A percentile compares a stretch with the other conserved stretches of the same genome.
phyloP scores from a whole-genome alignment of 345 rosid genomes.

The Euphorbia lathyris region DNA sequence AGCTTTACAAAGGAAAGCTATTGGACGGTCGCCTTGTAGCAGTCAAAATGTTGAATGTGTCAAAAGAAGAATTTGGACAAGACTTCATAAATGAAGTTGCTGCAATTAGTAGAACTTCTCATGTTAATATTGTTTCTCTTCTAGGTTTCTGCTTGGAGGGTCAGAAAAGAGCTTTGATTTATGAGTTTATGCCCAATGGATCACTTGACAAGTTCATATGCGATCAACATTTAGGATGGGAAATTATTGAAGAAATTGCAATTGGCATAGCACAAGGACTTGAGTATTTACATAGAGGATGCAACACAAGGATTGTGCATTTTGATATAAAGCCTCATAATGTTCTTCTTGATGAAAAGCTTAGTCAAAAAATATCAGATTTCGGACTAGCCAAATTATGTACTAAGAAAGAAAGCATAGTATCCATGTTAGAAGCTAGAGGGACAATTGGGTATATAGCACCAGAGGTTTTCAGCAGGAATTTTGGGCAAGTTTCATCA shows the following conservation, averaged over 20 bases:
- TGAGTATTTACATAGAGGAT: conserved; percentile 10
- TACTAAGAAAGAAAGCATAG: background rate
- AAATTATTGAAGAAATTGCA: conserved; percentile 7
- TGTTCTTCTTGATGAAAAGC: background rate
- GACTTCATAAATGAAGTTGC: conserved; percentile 18
- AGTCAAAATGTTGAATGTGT: background rate
- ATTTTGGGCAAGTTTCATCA: conserved; percentile 7
- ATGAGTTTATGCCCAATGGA: conserved; percentile 11
- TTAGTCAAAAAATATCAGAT: conserved; percentile 5
- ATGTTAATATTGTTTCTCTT: conserved; percentile 10
- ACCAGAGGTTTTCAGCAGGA: conserved; percentile 11
- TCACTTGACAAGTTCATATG: conserved; percentile 8
- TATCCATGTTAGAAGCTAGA: conserved; percentile 5
- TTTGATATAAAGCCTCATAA: conserved; percentile 7
- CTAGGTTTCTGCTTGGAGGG: conserved; percentile 1
- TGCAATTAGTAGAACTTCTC: conserved; percentile 17
- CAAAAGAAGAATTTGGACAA: background rate
- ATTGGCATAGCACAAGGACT: conserved; percentile 12
- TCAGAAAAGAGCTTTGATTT: conserved; percentile 2
- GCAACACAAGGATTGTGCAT: conserved; percentile 15
- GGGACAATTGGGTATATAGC: conserved; percentile 19
- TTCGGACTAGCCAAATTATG: conserved; percentile 9
- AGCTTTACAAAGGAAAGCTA: conserved; percentile 10
- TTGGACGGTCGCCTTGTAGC: background rate
- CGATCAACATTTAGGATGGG: background rate